Evolutionary conservation across 2,329 filamentous ascomycete genomes (phyloP), one percentile per base, ranked within the genome.

Genomic region (Aspergillus fructus): DNA sequence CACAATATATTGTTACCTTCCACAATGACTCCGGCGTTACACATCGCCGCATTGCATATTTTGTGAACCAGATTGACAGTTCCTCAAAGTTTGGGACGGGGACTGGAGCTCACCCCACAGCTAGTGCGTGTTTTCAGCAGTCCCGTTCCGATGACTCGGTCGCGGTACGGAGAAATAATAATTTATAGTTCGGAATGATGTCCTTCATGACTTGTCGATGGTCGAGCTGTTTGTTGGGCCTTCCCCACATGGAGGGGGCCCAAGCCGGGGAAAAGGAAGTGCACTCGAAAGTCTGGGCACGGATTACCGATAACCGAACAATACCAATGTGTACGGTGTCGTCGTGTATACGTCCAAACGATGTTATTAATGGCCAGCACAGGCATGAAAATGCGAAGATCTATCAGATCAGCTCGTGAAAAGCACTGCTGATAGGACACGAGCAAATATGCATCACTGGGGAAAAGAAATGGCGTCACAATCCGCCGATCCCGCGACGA

Each of bases 181-280:
- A 15, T 48, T 47, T 6, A n/a, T 19, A 48, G 40, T 11, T 42
- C 19, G 40, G 21, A 30, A 30, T 30, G 27, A 30, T 30, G 27
- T 11, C 9, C 27, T 30, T 30, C 27, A 11, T 30, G 27, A 30
- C 27, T 11, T 30, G 27, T 30, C 27, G 27, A 30, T 30, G 27
- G 27, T 30, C 27, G 27, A 4, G 9, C 3, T 30, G 27, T 4
- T 30, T 11, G 27, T 30, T 30, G 27, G 27, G 27, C 27, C 27
- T 30, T 11, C 27, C 27, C 55, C 50, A 49, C 49, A 43, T 58
- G 49, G 49, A 48, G 50, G 41, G 34, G n/a, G 6, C 24, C 1
- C 48, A 52, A 49, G 45, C 45, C 55, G 55, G 55, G 37, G 50
- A 34, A 58, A 58, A 45, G 55, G 55, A 58, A 49, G 50, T 49